Base-by-base conservation (phyloP, 108 stramenopile genomes). In the Aurantiochytrium sp. region DNA sequence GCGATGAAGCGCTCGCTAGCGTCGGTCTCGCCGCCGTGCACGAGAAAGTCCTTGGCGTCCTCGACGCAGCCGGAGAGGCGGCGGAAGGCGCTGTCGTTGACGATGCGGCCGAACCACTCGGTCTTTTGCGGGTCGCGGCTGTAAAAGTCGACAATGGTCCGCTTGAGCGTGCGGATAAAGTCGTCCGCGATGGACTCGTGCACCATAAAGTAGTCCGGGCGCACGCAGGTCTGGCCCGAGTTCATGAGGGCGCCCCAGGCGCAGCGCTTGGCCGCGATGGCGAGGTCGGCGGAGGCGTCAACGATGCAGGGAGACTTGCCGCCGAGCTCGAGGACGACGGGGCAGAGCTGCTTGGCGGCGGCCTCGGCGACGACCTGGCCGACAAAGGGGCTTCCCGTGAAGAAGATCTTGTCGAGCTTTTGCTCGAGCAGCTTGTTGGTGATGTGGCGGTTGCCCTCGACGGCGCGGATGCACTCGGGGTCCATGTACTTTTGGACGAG, bases 191-290 rank as follows among this genome's bases (percentile, higher is more conserved):
- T 69, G 52, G 85, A 59, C 39, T 90, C 73, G 81, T 94, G 91
- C 50, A 87, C 89, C 42, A 92, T 36, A 31, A 95, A 55, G 90
- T 95, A 95, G 86, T 96, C 96, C 0, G 95, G 94, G 36, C 94
- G 90, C 4, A 97, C 91, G 91, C 98, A 98, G 15, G 94, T 95
- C 87, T 98, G 98, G 2, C 98, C 97, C 2, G 91, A 59, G 88
- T 98, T 98, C 30, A 95, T 39, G 12, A 85, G 81, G 85, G 96
- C 96, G n/a, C 93, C 95, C 88, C 89, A 95, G 0, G 94, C 92
- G 27, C 95, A 91, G 32, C 93, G 85, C 45, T 69, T 32, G 12
- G 90, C 92, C 0, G 93, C 91, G 22, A 87, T 85, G 39, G 88
- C 39, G 15, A 97, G 17, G 87, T 94, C 86, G 3, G 94, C 68